Conservation (phyloP, 2,329 filamentous ascomycete genomes). For the Aspergillus sp. region DNA sequence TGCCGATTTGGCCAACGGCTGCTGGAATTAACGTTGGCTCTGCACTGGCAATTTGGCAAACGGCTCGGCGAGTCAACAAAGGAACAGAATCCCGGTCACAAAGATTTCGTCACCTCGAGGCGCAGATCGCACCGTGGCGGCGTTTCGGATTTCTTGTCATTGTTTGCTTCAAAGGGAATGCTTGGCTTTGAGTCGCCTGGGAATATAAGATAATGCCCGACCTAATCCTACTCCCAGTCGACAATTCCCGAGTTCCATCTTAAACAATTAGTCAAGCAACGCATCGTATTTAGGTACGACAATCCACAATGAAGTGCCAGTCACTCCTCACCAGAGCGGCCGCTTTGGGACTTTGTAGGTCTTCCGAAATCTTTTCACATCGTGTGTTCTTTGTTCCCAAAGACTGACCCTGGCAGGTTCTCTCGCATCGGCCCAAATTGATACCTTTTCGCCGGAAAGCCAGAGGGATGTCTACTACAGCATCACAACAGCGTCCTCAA, state of each 20-base stretch:
- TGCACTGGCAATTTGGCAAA: too few species aligned
- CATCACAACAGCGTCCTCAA: constrained; percentile 57
- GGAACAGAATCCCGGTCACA: background rate
- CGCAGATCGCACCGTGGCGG: constrained; percentile 2
- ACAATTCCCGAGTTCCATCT: background rate
- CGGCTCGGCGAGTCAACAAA: background rate
- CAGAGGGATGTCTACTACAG: constrained; percentile 45
- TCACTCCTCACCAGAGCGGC: background rate
- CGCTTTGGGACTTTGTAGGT: constrained; percentile 11
- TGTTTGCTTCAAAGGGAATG: background rate
- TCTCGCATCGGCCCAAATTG: constrained; percentile 15
- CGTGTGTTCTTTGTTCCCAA: background rate
- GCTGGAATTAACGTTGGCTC: too few species aligned
- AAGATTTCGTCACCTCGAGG: background rate
- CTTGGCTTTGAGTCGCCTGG: background rate
- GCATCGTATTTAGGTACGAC: background rate
- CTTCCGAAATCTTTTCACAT: background rate
- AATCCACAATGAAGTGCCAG: constrained; percentile 3
- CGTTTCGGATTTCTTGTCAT: constrained; percentile 1
- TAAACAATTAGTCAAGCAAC: background rate
- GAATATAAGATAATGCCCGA: background rate
- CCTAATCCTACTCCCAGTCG: background rate
- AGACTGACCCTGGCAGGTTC: constrained; percentile 8
- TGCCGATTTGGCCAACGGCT: too few species aligned
- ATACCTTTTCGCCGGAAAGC: constrained; percentile 26